Evolutionary conservation across 176 grass and related monocot genomes (phyloP), one percentile per base, ranked within the genome.

Genomic region (Musa acuminata): DNA sequence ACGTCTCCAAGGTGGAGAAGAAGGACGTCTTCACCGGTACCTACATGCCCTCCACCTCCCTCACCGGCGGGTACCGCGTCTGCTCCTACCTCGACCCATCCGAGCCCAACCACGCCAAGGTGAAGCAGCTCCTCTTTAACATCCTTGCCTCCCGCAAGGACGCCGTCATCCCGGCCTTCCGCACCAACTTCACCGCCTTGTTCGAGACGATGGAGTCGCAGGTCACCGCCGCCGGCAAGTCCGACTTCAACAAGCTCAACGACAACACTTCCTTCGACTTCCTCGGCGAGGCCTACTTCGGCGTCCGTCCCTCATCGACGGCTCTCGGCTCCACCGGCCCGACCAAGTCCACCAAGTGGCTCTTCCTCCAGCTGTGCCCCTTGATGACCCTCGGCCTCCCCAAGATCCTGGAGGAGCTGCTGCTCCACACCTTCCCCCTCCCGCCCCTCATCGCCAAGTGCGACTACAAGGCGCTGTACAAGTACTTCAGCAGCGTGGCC

Each of bases 1-100:
- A 88, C 83, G 57, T 83, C 71, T 50, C 72, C 83, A 86, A 88
- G 83, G 89, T 88, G 13, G 89, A 92, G 83, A 92, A 88, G 83
- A 81, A 57, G 77, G 60, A 88, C 83, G 53, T 88, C 43, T 81
- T 92, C 64, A 80, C 78, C 13, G 86, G 89, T 65, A 91, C 89
- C 52, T 92, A 83, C 89, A 80, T 88, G 66, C 86, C 85, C 2
- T 83, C 85, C 80, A 70, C 83, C 77, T 63, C 69, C 13, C 77
- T 92, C 70, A 85, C 82, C 49, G 83, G 85, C 71, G 89, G 89
- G 51, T 81, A 83, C 89, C 89, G 86, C 52, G 78, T 88, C 63
- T 78, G 73, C 78, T 58, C 89, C 55, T 92, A 92, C 80, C 86
- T 88, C 11, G 89, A 92, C 80, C 80, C 89, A 0, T 81, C 84